Evolutionary conservation across 139 green algal species (phyloP).

Genomic region (Haematococcus lacustris): DNA sequence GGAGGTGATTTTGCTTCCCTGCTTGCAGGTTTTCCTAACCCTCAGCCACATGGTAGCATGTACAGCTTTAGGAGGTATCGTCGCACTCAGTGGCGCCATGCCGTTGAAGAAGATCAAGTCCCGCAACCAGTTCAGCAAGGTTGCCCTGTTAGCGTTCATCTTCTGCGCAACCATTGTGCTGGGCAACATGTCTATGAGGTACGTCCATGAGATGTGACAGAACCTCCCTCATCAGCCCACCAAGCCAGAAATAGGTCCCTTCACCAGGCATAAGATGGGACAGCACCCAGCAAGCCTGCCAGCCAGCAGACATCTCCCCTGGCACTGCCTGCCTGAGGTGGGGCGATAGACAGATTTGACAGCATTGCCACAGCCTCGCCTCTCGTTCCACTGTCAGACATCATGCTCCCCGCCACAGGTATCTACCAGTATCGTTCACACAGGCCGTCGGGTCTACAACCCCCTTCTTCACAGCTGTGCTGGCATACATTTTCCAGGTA

Average conservation of each 20-base stretch:
- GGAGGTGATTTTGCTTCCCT: background rate
- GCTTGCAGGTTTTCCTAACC: slow-evolving; percentile 80
- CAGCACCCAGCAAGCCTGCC: too few relatives aligned
- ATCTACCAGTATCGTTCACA: slow-evolving; percentile 87
- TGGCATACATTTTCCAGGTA: slow-evolving; percentile 58
- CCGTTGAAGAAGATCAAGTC: slow-evolving; percentile 58
- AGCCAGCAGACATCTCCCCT: too few relatives aligned
- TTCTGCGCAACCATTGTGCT: slow-evolving; percentile 87
- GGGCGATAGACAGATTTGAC: too few relatives aligned
- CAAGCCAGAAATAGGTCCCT: too few relatives aligned
- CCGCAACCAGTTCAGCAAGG: slow-evolving; percentile 62
- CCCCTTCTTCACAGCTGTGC: slow-evolving; percentile 87
- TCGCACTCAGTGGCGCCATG: slow-evolving; percentile 48
- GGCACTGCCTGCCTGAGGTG: too few relatives aligned
- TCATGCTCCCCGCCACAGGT: background rate
- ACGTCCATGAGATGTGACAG: slow-evolving; percentile 33
- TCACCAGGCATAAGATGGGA: too few relatives aligned
- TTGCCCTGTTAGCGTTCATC: slow-evolving; percentile 66
- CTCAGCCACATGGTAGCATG: slow-evolving; percentile 90
- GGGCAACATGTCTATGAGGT: slow-evolving; percentile 80
- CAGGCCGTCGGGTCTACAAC: slow-evolving; percentile 83
- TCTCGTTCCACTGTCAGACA: too few relatives aligned
- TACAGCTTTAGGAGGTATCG: slow-evolving; percentile 44
- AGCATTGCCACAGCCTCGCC: background rate
- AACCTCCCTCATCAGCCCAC: too few relatives aligned